Evolutionary conservation across 2,329 filamentous ascomycete species (phyloP), one percentile per base, ranked within the genome.

Genomic region (Stagonosporopsis chrysanthemi): DNA sequence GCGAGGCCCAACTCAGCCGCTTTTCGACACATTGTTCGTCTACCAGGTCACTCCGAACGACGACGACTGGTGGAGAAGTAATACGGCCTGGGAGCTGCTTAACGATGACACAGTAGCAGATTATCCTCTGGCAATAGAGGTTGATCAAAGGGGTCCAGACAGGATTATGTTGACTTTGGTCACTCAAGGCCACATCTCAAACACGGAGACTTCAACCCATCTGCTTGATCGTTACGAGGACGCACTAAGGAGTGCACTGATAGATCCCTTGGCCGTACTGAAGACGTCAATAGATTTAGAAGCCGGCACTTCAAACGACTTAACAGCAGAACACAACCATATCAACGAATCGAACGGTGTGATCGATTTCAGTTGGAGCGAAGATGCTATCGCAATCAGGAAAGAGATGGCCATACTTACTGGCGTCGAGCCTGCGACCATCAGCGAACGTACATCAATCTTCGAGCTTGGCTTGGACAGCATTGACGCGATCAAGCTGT

Each of bases 391-490:
- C 1, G 63, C 62, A 0, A 78, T 96, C 6, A 84, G 85, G 24
- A 73, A 80, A 3, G 87, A 90, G 65, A 82, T 97, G 40, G 84
- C 89, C 1, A 67, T 70, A 0, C 78, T 97, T 5, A 85, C 88
- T 1, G 83, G 82, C 0, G 69, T 88, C 0, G 71, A 83, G 0
- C 71, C 76, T 3, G 72, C 80, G 1, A 76, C 82, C 0, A 78
- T 97, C 35, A 73, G 77, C 1, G 83, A 85, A 48, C 75, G 80
- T 6, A 86, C 86, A 0, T 89, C 89, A 0, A 85, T 97, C 11
- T 88, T 96, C 36, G 88, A 94, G 65, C 82, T 97, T 29, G 93
- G 93, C 0, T 82, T 97, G 6, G 94, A 97, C 78, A 97, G 93
- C 68, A 96, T 97, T 56, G 93, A 97, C 74, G 85, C 90, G 1